Evolutionary conservation across 2,329 filamentous ascomycete genomes (phyloP), one percentile per base, ranked within the genome.

Genomic region (Salinomyces thailandicus): DNA sequence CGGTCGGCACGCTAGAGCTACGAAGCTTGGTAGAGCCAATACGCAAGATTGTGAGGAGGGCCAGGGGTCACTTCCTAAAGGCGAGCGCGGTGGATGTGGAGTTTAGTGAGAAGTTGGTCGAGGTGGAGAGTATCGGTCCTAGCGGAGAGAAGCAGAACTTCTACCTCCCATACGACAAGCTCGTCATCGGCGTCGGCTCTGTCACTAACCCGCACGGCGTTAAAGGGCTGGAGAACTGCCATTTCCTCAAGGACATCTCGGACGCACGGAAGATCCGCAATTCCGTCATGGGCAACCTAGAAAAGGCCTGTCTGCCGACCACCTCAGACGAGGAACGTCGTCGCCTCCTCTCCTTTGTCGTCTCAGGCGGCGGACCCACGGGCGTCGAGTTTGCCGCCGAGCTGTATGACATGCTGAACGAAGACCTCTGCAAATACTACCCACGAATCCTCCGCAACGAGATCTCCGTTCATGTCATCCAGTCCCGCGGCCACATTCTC

Each of bases 361-460:
- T 98, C 39, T 89, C 85, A 55, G 91, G 91, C 36, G 91, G 91
- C 51, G 91, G 91, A 0, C 91, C 91, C 3, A 98, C 91, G 0
- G 91, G 91, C 42, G 91, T 98, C 22, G 91, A 98, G 59, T 98
- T 98, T 52, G 93, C 93, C 1, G 91, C 91, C 5, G 91, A 98
- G 58, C 72, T 98, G 5, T 96, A 83, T 58, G 91, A 98, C 60
- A 79, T 98, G 60, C 71, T 98, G 12, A 98, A 98, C 54, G 93
- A 98, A 59, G 91, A 98, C 57, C 63, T 98, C 29, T 79, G 79
- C 29, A 69, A 72, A 35, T 77, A 82, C 50, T 98, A 94, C 60
- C 91, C 91, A 2, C 79, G 79, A 44, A 76, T 98, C 18, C 64
- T 98, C n/a, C 78, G 91, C 43, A 96, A 96, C 57, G 86, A 98